Conservation (phyloP, 345 rosid genomes). For the Aethionema arabicum region DNA sequence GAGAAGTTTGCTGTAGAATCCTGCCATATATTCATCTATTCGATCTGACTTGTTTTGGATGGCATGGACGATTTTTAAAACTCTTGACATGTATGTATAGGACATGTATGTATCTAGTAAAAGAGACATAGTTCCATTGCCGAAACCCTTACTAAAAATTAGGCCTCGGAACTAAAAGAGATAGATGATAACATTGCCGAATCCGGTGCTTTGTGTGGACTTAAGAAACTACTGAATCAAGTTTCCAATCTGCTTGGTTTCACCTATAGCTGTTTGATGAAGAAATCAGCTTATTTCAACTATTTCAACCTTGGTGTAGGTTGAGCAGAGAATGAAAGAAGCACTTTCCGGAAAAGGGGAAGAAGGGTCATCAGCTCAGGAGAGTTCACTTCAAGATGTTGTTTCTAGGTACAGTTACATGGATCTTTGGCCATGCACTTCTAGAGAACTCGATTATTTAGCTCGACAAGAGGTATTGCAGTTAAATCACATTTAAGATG, state of each 20-base stretch:
- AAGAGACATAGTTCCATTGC: not conserved
- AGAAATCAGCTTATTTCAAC: constrained; percentile 4
- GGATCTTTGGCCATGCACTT: constrained; percentile 95
- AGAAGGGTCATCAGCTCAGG: constrained; percentile 60
- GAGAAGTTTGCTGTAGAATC: constrained; percentile 19
- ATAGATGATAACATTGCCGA: no score
- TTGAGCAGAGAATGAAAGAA: constrained; percentile 94
- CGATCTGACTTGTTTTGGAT: constrained; percentile 7
- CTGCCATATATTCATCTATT: not conserved
- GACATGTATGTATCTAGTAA: constrained; percentile 7
- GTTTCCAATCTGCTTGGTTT: constrained; percentile 14
- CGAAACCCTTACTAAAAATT: no score
- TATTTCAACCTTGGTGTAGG: constrained; percentile 40
- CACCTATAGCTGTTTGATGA: constrained; percentile 12
- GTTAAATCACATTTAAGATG: not conserved
- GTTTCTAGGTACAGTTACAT: constrained; percentile 83
- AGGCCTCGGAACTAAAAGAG: no score
- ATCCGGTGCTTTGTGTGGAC: not conserved
- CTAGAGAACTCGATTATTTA: constrained; percentile 81
- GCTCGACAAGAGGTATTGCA: constrained; percentile 83
- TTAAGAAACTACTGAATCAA: not conserved
- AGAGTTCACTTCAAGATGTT: constrained; percentile 73
- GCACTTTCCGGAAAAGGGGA: constrained; percentile 72
- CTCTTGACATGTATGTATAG: constrained; percentile 19
- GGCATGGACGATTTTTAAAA: constrained; percentile 14